phyloP scores from a whole-genome alignment of 2,329 filamentous ascomycete genomes.

The Iodosphaeria phyllophila region DNA sequence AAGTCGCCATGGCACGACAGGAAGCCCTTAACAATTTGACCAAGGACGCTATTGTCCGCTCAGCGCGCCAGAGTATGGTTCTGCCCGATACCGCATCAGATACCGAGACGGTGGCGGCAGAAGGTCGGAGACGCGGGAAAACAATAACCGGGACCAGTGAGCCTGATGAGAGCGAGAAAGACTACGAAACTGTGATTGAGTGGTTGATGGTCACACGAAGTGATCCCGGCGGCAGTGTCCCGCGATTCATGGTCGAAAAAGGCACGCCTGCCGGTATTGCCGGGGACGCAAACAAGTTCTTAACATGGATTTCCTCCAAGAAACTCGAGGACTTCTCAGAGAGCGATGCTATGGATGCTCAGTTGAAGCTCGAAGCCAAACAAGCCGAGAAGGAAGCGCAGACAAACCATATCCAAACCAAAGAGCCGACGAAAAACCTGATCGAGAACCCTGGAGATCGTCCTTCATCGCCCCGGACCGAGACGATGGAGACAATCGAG shows the following conservation, averaged over 20 bases:
- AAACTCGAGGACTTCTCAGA: conserved; percentile 16
- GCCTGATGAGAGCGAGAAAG: conserved; percentile 9
- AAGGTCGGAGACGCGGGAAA: conserved; percentile 14
- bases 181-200: conserved; percentile 38
- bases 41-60: conserved; percentile 24
- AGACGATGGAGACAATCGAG: no score
- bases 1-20: conserved; percentile 10
- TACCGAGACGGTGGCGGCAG: conserved; percentile 13
- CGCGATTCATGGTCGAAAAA: conserved; percentile 79
- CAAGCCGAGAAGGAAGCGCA: conserved; percentile 12
- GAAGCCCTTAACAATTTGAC: conserved; percentile 11
- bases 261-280: conserved; percentile 70
- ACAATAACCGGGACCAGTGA: conserved; percentile 13
- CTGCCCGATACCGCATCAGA: conserved; percentile 5
- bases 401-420: conserved; percentile 6
- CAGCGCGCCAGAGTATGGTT: conserved; percentile 14
- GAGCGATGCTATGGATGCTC: conserved; percentile 5
- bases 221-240: conserved; percentile 76
- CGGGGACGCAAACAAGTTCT: conserved; percentile 60
- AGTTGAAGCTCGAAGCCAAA: conserved; percentile 8
- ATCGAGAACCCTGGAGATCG: no score
- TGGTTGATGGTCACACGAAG: conserved; percentile 89
- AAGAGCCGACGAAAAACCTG: conserved; percentile 5
- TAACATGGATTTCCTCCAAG: conserved; percentile 47
- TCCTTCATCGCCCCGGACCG: no score